Evolutionary conservation across 495 filamentous ascomycete genomes (phyloP), one percentile per base, ranked within the genome.

Genomic region (Terfezia boudieri): DNA sequence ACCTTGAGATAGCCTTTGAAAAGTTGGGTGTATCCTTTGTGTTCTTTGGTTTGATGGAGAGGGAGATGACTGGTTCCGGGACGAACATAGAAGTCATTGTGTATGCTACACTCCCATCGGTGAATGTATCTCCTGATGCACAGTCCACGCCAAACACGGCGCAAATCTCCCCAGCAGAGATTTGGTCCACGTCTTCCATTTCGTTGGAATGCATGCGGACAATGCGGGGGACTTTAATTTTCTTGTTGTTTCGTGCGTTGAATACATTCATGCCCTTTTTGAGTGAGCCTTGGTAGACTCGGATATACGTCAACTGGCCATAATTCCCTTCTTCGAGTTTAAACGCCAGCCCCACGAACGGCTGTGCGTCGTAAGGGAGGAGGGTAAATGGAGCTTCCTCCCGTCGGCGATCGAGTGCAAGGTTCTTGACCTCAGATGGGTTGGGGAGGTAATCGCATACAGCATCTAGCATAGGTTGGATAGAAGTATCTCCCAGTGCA

Each of bases 121-220:
- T 94, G 74, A 99, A 99, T 32, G 88, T 95, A 64, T 99, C 92
- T 60, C 92, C 92, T 37, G 89, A 95, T 20, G 92, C 87, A 69
- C 92, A 99, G 56, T 99, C 92, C 53, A 99, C 81, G 65, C 92
- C 92, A 65, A 99, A 99, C 54, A 99, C 88, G 52, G 92, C 92
- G 64, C 92, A 96, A 54, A 99, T 96, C 66, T 99, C 92, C 63
- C 92, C 92, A 41, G 92, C 86, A 48, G 86, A 83, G 51, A 99
- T 82, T 66, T 95, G 88, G 50, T 65, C 71, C 12, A 93, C 83
- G 59, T 99, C 92, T 69, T 96, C 92, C 92, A 99, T 90, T 66
- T 99, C 92, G 65, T 96, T 94, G 36, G 87, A 94, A 73, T 99
- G 92, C 92, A 99, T 99, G 49, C 92, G 84, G 50, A 99, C 92